Evolutionary conservation across 202 grass and related monocot genomes (phyloP), one percentile per base, ranked within the genome.

Genomic region (Carex arenaria): DNA sequence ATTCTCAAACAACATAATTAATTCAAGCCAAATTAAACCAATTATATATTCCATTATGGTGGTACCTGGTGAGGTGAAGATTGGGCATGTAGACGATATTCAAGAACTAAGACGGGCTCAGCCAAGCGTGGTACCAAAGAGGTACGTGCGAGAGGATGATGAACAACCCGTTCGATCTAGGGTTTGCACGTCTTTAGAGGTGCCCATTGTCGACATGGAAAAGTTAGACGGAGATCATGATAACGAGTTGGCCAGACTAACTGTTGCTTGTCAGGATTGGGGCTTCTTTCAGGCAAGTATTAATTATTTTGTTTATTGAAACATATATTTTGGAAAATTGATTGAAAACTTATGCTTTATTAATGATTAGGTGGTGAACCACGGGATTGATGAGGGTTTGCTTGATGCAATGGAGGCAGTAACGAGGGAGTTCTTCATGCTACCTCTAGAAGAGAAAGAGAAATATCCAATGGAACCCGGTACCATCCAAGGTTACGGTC

Each of bases 401-500:
- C 74, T 95, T 66, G 89, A 92, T 60, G 85, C 67, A 42, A 98
- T 93, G 95, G 86, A 93, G 87, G 62, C 32, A 62, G 20, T 85
- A 70, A 9, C 88, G 7, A 67, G 83, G 84, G 93, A 89, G 80
- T 98, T 95, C 85, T 98, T 98, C 95, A 92, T 93, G 93, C 91
- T 95, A 10, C 95, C 95, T 42, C 59, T 93, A 72, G 93, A 93
- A 65, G 93, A 95, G 84, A 98, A 98, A 72, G 89, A 92, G 83
- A 89, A 89, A 52, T 98, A 93, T 40, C 91, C 91, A 1, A 91
- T 98, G 89, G 91, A 77, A 86, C 89, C 93, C 0, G 92, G 93
- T 9, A 94, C 89, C 38, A 93, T 98, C 75, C 95, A 93, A 76
- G 95, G 89, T 1, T 95, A 98, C 78, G 95, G 95, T 56, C 93